A percentile compares a stretch with the other conserved stretches of the same genome.
phyloP scores from a whole-genome alignment of 2,329 filamentous ascomycete species.

The Chaetomiaceae sp. region DNA sequence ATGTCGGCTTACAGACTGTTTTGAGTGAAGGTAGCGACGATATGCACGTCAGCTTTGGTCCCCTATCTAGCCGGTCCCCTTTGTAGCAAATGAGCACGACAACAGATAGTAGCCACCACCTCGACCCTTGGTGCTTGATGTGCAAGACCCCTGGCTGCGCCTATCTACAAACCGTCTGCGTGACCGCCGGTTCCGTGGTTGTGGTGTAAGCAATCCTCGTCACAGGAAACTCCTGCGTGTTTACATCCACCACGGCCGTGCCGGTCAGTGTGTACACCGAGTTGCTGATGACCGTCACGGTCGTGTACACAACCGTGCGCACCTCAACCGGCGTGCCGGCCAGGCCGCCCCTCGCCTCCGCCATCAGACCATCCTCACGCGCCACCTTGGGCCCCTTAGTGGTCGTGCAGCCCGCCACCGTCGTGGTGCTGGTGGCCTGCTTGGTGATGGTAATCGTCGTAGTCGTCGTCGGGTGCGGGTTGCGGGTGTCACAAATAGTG shows the following conservation, averaged over 20 bases:
- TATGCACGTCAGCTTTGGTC: too few relatives aligned
- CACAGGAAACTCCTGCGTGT: conserved; percentile 8
- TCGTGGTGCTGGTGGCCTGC: not conserved
- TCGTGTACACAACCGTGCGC: conserved; percentile 13
- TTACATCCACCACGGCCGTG: conserved; percentile 14
- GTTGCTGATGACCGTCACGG: conserved; percentile 14
- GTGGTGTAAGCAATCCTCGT: conserved; percentile 8
- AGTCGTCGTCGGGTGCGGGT: not conserved
- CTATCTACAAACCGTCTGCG: conserved; percentile 1
- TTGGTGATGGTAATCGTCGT: not conserved
- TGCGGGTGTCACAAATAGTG: conserved; percentile 3
- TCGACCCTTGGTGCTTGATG: too few relatives aligned
- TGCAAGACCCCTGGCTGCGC: not conserved
- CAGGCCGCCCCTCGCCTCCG: not conserved
- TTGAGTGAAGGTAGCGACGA: too few relatives aligned
- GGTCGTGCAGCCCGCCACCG: not conserved
- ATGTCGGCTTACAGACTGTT: too few relatives aligned
- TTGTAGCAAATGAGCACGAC: too few relatives aligned
- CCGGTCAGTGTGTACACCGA: conserved; percentile 12
- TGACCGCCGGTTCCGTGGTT: not conserved
- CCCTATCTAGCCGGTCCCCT: too few relatives aligned
- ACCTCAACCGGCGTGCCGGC: conserved; percentile 8
- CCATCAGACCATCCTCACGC: too few relatives aligned
- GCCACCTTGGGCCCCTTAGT: not conserved
- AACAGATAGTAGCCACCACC: too few relatives aligned